Evolutionary conservation across 2,329 filamentous ascomycete genomes (phyloP).

Genomic region (Chalara sp.): DNA sequence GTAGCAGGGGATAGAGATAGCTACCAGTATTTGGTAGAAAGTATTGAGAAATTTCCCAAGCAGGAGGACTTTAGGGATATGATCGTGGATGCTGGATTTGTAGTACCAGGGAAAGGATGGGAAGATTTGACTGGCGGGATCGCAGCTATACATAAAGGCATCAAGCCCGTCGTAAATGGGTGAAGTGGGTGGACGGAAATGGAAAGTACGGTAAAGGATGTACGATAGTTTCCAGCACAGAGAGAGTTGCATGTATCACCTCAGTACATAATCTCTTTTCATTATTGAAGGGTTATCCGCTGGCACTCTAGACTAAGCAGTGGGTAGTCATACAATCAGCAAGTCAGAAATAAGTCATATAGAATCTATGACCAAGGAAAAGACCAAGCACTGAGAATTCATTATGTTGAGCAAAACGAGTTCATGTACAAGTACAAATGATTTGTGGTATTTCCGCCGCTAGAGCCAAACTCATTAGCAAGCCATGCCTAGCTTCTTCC

Average conservation of each 20-base stretch:
- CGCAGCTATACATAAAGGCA: conserved; percentile 91
- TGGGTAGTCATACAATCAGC: no score
- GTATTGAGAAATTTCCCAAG: conserved; percentile 86
- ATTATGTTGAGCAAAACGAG: neutral
- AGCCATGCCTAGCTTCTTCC: conserved; percentile 19
- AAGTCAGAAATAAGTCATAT: no score
- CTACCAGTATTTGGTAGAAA: conserved; percentile 98
- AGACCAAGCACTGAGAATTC: no score
- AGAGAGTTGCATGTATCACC: no score
- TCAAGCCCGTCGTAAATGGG: conserved; percentile 55
- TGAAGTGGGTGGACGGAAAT: no score
- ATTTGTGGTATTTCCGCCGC: conserved; percentile 22
- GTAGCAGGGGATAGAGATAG: conserved; percentile 91
- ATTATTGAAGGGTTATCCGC: no score
- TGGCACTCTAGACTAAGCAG: no score
- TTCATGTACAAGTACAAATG: conserved; percentile 13
- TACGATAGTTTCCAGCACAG: no score
- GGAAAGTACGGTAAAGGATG: no score
- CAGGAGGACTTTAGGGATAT: conserved; percentile 79
- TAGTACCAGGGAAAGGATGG: conserved; percentile 74
- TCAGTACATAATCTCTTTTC: no score
- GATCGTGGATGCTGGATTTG: conserved; percentile 79
- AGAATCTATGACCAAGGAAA: no score
- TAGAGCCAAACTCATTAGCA: conserved; percentile 18
- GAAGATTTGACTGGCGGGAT: conserved; percentile 90